Conservation (phyloP, 345 rosid genomes). For the Brassica napus region DNA sequence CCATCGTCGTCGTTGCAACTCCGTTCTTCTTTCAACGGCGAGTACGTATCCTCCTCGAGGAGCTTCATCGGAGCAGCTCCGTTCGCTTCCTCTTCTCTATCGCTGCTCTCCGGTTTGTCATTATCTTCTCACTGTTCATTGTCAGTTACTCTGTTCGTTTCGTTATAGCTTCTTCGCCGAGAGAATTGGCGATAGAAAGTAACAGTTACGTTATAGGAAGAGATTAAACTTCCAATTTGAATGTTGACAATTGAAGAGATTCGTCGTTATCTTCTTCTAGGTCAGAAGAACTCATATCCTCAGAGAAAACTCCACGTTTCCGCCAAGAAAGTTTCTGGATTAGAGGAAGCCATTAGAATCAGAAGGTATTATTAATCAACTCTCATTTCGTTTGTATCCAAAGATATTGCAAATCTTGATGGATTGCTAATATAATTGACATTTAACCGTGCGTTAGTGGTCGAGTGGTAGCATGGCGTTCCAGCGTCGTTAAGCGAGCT, state of each 20-base stretch:
- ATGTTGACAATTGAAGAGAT: slow-evolving; percentile 4
- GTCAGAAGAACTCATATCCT: slow-evolving; percentile 25
- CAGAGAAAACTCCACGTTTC: slow-evolving; percentile 41
- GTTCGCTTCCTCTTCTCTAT: slow-evolving; percentile 42
- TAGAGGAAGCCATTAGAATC: slow-evolving; percentile 79
- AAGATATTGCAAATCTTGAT: too few species aligned
- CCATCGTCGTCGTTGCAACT: slow-evolving; percentile 39
- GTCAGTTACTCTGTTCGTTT: slow-evolving; percentile 2
- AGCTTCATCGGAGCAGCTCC: slow-evolving; percentile 43
- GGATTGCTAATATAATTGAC: too few species aligned
- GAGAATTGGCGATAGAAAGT: neutral
- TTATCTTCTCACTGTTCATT: slow-evolving; percentile 2
- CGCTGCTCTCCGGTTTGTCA: slow-evolving; percentile 45
- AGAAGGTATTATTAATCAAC: slow-evolving; percentile 38
- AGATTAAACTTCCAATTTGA: neutral
- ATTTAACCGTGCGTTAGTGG: too few species aligned
- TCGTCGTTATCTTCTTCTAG: slow-evolving; percentile 31
- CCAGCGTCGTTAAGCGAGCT: too few species aligned
- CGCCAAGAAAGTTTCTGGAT: slow-evolving; percentile 56
- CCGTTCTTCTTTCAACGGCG: slow-evolving; percentile 41
- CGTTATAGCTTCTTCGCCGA: neutral
- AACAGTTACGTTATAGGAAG: neutral
- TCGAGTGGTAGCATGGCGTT: too few species aligned
- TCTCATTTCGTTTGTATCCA: too few species aligned
- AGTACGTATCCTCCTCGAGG: slow-evolving; percentile 31